Evolutionary conservation across 2,329 filamentous ascomycete genomes (phyloP).

Genomic region (Aspergillus hortae): DNA sequence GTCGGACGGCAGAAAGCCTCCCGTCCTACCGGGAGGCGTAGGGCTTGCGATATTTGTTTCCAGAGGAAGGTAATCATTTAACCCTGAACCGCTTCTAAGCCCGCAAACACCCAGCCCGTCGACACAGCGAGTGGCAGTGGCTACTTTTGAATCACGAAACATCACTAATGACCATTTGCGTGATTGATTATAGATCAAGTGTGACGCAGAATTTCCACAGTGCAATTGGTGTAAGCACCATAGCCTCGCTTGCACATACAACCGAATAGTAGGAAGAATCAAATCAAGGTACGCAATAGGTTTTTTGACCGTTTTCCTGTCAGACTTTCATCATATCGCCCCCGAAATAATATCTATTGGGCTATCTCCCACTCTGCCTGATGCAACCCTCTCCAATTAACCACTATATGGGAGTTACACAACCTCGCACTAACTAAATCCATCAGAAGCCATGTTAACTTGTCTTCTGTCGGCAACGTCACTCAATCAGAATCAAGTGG

Average conservation of each 20-base stretch:
- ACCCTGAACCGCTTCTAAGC: no score
- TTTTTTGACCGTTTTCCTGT: not conserved
- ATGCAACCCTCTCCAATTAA: no score
- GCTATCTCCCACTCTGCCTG: no score
- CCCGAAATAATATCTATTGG: not conserved
- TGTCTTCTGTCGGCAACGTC: no score
- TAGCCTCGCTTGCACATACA: conserved; percentile 14
- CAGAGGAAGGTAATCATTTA: not conserved
- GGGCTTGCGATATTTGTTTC: not conserved
- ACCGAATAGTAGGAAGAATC: conserved; percentile 1
- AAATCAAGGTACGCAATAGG: conserved; percentile 1
- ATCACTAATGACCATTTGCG: not conserved
- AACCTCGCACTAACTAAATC: no score
- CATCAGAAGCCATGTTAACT: no score
- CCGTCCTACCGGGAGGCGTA: not conserved
- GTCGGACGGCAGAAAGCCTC: no score
- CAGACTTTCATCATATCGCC: not conserved
- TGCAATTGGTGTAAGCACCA: conserved; percentile 19
- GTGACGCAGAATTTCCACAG: conserved; percentile 11
- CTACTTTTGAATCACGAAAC: no score
- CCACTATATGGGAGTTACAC: no score
- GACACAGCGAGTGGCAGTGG: no score
- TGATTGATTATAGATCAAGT: conserved; percentile 10
- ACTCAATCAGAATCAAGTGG: no score
- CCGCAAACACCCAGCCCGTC: no score